These are phyloP conservation scores for Trametes polyzona DNA, from an alignment of 1,284 basidiomycete genomes.

Conservation along the genomic window DNA sequence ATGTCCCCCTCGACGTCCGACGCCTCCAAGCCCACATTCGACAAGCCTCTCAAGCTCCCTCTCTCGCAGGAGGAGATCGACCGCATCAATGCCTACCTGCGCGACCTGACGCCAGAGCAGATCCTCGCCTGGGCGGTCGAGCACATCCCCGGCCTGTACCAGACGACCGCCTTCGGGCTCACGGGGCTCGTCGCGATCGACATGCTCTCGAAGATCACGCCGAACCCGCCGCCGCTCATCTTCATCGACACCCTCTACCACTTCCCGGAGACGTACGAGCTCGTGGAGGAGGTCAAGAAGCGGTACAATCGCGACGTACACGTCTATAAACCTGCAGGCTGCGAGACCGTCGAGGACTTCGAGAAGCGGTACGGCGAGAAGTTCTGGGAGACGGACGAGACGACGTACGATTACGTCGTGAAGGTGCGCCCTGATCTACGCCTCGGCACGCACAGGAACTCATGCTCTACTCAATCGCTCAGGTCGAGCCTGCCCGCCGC, in stretches of 20 bases:
- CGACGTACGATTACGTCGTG: slow-evolving; percentile 89
- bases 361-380: slow-evolving; percentile 81
- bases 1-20: slow-evolving; percentile 16
- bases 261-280: slow-evolving; percentile 90
- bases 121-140: slow-evolving; percentile 85
- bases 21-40: slow-evolving; percentile 35
- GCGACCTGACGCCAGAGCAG: slow-evolving; percentile 73
- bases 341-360: slow-evolving; percentile 74
- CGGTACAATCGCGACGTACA: slow-evolving; percentile 79
- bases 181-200: slow-evolving; percentile 91
- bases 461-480: too few species aligned
- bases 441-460: too few species aligned
- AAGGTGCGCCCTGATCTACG: slow-evolving; percentile 60
- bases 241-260: slow-evolving; percentile 98
- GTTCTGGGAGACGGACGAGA: slow-evolving; percentile 91
- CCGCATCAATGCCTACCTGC: slow-evolving; percentile 75
- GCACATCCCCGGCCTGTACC: slow-evolving; percentile 79
- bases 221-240: slow-evolving; percentile 73
- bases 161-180: slow-evolving; percentile 93
- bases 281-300: slow-evolving; percentile 80
- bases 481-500: slow-evolving; percentile 93
- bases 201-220: slow-evolving; percentile 85
- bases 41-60: slow-evolving; percentile 63
- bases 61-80: slow-evolving; percentile 65
- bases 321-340: slow-evolving; percentile 82